Evolutionary conservation across 2,329 filamentous ascomycete species (phyloP), one percentile per base, ranked within the genome.

Genomic region (Fusarium anguioides): DNA sequence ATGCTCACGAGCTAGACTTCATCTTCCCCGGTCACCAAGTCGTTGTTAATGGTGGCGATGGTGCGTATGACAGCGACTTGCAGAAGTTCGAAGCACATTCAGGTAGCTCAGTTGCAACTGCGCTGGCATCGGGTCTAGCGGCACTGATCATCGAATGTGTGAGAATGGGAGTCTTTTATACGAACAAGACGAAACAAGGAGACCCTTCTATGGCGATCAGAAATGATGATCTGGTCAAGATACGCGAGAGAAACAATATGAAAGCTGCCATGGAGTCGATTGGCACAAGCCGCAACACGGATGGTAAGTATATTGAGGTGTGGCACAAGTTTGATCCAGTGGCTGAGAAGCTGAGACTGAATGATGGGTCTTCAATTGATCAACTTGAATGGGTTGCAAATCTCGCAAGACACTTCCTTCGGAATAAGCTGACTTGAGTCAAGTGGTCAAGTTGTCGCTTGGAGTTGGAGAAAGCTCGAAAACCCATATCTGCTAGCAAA

Each of bases 91-190:
- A 53, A 4, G 50, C 40, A 8, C 50, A 53, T 33, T 37, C 40
- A 2, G 53, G 53, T 4, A 65, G 62, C 10, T 64, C 53, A 14
- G 45, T 65, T 4, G 59, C 29, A 10, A 47, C 60, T 4, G 62
- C 45, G 6, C 14, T 47, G 5, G 49, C 49, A 11, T 7, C 23
- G 2, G 62, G 53, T 0, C 36, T 64, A 10, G 49, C 59, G 6
- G 54, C 53, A 2, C 59, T 64, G 5, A 45, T 64, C 3, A 54
- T 60, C 15, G 40, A 37, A 23, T 47, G 40, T 7, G 41, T 53
- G 2, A 47, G 23, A 7, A 2, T 47, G 14, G 48, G 59, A 0
- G 46, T 62, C 3, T 24, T 54, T 1, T 55, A 60, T n/a, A 66
- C 60, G 7, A 17, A 15, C 14, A 31, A 31, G 29, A 31, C 29